A percentile compares a stretch with the other conserved stretches of the same genome.
phyloP scores from a whole-genome alignment of 805 yeast species.

The Yamadazyma tumulicola region DNA sequence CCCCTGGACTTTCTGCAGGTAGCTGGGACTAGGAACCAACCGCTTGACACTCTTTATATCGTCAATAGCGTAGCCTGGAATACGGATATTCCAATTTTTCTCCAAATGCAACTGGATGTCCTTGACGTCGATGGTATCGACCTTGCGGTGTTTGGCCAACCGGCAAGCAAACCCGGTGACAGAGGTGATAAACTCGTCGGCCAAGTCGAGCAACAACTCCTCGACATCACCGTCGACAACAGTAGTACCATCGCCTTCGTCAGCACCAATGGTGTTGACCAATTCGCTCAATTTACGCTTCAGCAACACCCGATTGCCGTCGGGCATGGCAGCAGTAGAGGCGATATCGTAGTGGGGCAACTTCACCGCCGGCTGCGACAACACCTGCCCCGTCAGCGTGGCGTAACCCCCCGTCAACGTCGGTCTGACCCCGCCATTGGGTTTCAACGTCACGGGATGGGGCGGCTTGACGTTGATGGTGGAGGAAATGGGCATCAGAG shows the following conservation, averaged over 20 bases:
- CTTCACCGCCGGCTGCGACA: conserved; percentile 71
- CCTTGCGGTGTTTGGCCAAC: conserved; percentile 89
- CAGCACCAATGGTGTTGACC: conserved; percentile 76
- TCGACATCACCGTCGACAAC: conserved; percentile 94
- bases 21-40: conserved; percentile 61
- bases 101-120: conserved; percentile 84
- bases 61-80: conserved; percentile 91
- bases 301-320: conserved; percentile 75
- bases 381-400: conserved; percentile 54
- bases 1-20: conserved; percentile 67
- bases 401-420: conserved; percentile 84
- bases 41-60: conserved; percentile 78
- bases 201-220: conserved; percentile 83
- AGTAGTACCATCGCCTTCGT: conserved; percentile 89
- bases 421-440: conserved; percentile 59
- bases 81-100: conserved; percentile 83
- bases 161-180: conserved; percentile 94
- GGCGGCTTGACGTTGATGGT: conserved; percentile 65
- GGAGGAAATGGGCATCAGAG: conserved; percentile 70
- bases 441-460: conserved; percentile 60
- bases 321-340: conserved; percentile 31
- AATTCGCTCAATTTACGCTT: conserved; percentile 87
- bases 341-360: conserved; percentile 78
- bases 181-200: conserved; percentile 90
- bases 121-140: conserved; percentile 79